Conservation (phyloP, 164 flowering plant genomes). For the Vitis amurensis region DNA sequence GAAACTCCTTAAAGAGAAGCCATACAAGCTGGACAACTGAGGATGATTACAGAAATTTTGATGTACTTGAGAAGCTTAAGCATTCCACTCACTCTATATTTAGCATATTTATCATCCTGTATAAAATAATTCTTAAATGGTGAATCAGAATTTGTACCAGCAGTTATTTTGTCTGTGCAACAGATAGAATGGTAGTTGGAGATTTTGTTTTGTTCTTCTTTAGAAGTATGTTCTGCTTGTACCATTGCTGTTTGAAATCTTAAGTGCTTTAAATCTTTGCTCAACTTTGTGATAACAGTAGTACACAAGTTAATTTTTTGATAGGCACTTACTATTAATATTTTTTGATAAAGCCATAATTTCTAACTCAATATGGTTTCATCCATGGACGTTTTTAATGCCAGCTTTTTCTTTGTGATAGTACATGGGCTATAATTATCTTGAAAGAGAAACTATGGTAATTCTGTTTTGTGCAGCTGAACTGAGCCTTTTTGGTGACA, state of each 20-base stretch:
- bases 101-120: not conserved
- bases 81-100: not conserved
- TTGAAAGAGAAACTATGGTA: not conserved
- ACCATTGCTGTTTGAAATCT: not conserved
- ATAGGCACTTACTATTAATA: too few species aligned
- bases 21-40: too few species aligned
- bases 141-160: not conserved
- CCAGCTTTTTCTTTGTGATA: not conserved
- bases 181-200: not conserved
- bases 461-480: not conserved
- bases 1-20: too few species aligned
- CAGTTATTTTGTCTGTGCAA: not conserved
- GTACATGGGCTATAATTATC: not conserved
- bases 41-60: not conserved
- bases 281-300: not conserved
- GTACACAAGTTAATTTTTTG: not conserved
- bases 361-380: too few species aligned
- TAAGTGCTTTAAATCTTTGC: not conserved
- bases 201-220: not conserved
- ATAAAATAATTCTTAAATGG: not conserved
- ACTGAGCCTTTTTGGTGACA: not conserved
- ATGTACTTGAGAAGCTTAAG: not conserved
- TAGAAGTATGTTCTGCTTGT: not conserved
- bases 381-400: too few species aligned
- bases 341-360: too few species aligned